Percentiles rank a stretch among this genome's conserved stretches.
Evolutionary conservation across 805 yeast genomes (phyloP).

Genomic region (Millerozyma acaciae): DNA sequence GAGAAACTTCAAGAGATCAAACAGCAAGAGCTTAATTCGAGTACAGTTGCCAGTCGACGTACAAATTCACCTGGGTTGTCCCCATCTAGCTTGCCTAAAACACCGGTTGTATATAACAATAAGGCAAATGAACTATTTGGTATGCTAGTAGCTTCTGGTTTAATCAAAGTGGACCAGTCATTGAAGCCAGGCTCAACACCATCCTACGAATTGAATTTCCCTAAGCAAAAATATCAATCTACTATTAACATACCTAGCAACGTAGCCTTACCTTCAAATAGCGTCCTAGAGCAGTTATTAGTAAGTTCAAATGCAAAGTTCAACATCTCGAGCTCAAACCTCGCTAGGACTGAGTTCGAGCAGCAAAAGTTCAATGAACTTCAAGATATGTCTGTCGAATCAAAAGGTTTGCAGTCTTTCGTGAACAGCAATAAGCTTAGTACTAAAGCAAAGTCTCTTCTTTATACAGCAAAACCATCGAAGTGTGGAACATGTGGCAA

Average conservation of each 20-base stretch:
- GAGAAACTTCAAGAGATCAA: slow-evolving; percentile 34
- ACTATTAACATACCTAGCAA: slow-evolving; percentile 6
- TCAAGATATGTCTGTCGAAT: slow-evolving; percentile 17
- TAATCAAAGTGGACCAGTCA: slow-evolving; percentile 38
- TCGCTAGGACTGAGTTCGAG: slow-evolving; percentile 30
- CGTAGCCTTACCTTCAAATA: slow-evolving; percentile 14
- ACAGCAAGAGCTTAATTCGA: slow-evolving; percentile 23
- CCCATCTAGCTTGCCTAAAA: slow-evolving; percentile 7
- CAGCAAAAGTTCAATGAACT: slow-evolving; percentile 30
- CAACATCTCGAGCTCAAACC: slow-evolving; percentile 8
- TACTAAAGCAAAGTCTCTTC: slow-evolving; percentile 27
- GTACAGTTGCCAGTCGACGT: background rate
- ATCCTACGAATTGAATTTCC: slow-evolving; percentile 26
- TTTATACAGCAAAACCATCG: slow-evolving; percentile 61
- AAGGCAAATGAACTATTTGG: slow-evolving; percentile 30
- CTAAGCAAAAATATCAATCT: slow-evolving; percentile 27
- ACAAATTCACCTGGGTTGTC: slow-evolving; percentile 8
- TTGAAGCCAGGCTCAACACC: slow-evolving; percentile 38
- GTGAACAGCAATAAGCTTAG: slow-evolving; percentile 35
- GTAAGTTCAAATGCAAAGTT: slow-evolving; percentile 12
- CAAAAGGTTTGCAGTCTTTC: slow-evolving; percentile 30
- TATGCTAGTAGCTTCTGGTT: slow-evolving; percentile 32
- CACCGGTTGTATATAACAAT: slow-evolving; percentile 9
- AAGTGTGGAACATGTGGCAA: slow-evolving; percentile 91
- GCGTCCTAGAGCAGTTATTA: slow-evolving; percentile 21